Conservation (phyloP, 2,329 filamentous ascomycete genomes). For the Coleophoma crateriformis region DNA sequence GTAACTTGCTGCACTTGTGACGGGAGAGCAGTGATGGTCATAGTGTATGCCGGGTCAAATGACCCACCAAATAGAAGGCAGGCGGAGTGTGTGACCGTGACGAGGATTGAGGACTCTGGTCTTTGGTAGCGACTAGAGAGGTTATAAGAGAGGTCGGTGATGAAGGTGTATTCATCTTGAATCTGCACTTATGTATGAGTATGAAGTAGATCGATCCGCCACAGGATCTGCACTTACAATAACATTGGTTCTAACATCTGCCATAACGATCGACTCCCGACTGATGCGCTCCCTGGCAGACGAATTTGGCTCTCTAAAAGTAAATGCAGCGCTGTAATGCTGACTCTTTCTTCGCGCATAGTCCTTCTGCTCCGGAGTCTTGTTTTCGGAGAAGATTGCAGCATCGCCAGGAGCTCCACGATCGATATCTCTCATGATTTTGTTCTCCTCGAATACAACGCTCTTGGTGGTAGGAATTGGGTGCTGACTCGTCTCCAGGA, state of each 20-base stretch:
- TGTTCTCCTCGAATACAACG: conserved; percentile 9
- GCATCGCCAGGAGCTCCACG: conserved; percentile 23
- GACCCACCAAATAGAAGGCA: conserved; percentile 71
- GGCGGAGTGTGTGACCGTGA: conserved; percentile 69
- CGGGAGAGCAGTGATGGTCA: conserved; percentile 68
- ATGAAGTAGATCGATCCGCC: too few relatives aligned
- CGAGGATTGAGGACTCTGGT: conserved; percentile 66
- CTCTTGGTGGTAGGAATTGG: background rate
- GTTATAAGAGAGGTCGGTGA: conserved; percentile 67
- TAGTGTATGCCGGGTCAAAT: conserved; percentile 73
- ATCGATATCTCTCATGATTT: conserved; percentile 20
- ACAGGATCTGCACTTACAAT: conserved; percentile 40
- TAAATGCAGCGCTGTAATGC: conserved; percentile 29
- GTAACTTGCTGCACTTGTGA: conserved; percentile 64
- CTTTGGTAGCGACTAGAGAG: conserved; percentile 72
- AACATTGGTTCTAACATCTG: conserved; percentile 59
- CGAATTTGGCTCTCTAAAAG: conserved; percentile 21
- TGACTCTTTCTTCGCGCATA: conserved; percentile 23
- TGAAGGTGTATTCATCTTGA: conserved; percentile 68
- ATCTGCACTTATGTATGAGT: conserved; percentile 41
- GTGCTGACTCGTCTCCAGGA: background rate
- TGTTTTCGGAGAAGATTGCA: conserved; percentile 16
- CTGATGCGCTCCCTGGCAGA: conserved; percentile 22
- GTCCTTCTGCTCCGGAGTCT: conserved; percentile 20
- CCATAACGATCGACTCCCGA: conserved; percentile 44